These are phyloP conservation scores for Benincasa hispida DNA, from an alignment of 306 rosid genomes.

Conservation along the genomic window DNA sequence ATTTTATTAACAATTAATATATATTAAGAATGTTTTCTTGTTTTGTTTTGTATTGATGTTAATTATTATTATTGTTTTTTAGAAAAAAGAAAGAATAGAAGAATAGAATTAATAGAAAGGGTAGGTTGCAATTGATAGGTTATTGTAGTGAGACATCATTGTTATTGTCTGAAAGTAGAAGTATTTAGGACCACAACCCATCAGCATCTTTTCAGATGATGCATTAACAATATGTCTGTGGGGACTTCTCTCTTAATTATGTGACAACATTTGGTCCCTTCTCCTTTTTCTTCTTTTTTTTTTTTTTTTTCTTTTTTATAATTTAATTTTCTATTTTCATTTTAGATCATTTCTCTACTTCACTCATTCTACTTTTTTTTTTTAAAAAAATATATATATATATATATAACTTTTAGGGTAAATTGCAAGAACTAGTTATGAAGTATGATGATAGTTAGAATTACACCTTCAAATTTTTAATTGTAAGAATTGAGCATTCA, in stretches of 20 bases:
- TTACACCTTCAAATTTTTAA: too few relatives aligned
- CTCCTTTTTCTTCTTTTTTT: neutral
- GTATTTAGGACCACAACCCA: slow-evolving; percentile 42
- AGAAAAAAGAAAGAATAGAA: neutral
- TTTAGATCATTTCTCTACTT: too few relatives aligned
- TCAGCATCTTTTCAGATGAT: slow-evolving; percentile 50
- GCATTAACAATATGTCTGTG: slow-evolving; percentile 26
- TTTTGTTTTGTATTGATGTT: neutral
- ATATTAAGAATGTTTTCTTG: neutral
- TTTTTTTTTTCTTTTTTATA: neutral
- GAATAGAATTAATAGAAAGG: neutral
- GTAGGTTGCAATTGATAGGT: slow-evolving; percentile 25
- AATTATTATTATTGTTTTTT: neutral
- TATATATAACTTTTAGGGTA: too few relatives aligned
- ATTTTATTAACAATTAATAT: neutral
- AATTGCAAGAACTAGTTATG: too few relatives aligned
- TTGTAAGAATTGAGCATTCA: too few relatives aligned
- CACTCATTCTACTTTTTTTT: too few relatives aligned
- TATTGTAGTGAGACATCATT: slow-evolving; percentile 36
- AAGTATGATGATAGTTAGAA: too few relatives aligned
- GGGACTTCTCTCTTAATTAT: slow-evolving; percentile 20
- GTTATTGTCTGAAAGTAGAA: slow-evolving; percentile 35
- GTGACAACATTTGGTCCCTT: slow-evolving; percentile 2
- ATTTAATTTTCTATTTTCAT: neutral
- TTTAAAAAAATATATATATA: too few relatives aligned